A percentile compares a stretch with the other conserved stretches of the same genome.
Conservation (phyloP, 768 basidiomycete genomes). For the Favolaschia claudopus region DNA sequence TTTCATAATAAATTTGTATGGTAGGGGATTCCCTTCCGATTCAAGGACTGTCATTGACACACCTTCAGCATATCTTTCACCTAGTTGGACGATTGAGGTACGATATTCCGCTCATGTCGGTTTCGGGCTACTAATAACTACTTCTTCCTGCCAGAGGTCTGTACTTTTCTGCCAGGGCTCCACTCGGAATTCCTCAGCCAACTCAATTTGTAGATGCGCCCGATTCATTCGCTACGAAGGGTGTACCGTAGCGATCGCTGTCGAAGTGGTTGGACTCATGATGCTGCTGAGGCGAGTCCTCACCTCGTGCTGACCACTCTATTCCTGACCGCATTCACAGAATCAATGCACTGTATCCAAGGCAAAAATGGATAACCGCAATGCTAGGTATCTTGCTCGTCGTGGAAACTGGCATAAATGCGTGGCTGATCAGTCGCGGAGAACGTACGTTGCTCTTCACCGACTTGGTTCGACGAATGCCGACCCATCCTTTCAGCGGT, state of each 20-base stretch:
- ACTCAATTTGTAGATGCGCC: constrained; percentile 29
- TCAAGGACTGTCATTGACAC: not conserved
- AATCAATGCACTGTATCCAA: constrained; percentile 41
- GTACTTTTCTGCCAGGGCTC: not conserved
- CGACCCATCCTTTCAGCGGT: constrained; percentile 5
- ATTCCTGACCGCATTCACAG: constrained; percentile 7
- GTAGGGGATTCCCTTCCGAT: not conserved
- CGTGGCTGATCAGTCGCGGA: constrained; percentile 41
- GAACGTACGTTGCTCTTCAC: constrained; percentile 33
- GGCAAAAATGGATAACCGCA: constrained; percentile 24
- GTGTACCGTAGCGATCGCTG: constrained; percentile 49
- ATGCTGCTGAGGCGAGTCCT: constrained; percentile 46
- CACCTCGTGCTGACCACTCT: not conserved
- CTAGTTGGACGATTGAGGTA: constrained; percentile 30
- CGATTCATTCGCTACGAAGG: constrained; percentile 44
- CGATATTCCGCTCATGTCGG: constrained; percentile 6
- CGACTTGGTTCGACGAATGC: not conserved
- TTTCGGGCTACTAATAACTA: not conserved
- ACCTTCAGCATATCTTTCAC: constrained; percentile 22
- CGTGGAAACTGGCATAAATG: constrained; percentile 37
- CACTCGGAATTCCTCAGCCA: not conserved
- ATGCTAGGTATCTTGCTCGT: constrained; percentile 32
- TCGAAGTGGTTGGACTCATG: constrained; percentile 47
- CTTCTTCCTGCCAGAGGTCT: constrained; percentile 10
- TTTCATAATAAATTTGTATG: constrained; percentile 48